These are phyloP conservation scores for Amanita polypyramis DNA, from an alignment of 768 basidiomycete species.

Conservation along the genomic window DNA sequence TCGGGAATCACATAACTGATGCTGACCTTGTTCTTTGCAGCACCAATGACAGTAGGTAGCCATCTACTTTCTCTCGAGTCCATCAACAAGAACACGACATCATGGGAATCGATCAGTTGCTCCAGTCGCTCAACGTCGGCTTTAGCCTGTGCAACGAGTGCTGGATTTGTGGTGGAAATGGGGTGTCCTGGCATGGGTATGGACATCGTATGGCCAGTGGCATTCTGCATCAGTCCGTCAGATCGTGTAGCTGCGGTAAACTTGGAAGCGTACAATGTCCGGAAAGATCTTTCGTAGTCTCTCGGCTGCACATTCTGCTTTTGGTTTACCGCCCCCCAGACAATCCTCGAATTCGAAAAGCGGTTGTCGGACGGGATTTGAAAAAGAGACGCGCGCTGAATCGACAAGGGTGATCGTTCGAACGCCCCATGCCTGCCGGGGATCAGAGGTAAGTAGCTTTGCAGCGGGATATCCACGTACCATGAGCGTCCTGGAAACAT, in stretches of 20 bases:
- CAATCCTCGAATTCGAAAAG: conserved; percentile 95
- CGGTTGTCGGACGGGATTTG: conserved; percentile 95
- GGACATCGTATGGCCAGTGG: conserved; percentile 64
- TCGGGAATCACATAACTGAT: background rate
- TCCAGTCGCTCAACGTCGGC: conserved; percentile 69
- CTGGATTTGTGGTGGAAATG: conserved; percentile 39
- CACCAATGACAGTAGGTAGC: conserved; percentile 86
- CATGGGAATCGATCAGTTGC: conserved; percentile 71
- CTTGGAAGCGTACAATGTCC: conserved; percentile 57
- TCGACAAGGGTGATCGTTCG: conserved; percentile 90
- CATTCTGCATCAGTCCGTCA: conserved; percentile 45
- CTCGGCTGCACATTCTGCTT: conserved; percentile 85
- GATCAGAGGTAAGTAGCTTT: background rate
- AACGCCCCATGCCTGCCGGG: conserved; percentile 83
- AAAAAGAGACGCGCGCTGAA: conserved; percentile 86
- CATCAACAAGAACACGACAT: conserved; percentile 90
- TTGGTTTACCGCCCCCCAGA: conserved; percentile 84
- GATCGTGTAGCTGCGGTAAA: background rate
- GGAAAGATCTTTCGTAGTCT: conserved; percentile 84
- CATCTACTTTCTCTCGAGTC: conserved; percentile 97
- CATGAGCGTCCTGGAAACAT: conserved; percentile 88
- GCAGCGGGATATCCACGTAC: conserved; percentile 27
- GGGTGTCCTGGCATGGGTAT: conserved; percentile 99
- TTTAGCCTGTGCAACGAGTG: conserved; percentile 43
- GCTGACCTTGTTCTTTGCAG: conserved; percentile 72